Base-by-base conservation (phyloP, 106 monocot species). In the Dactylorhiza incarnata region DNA sequence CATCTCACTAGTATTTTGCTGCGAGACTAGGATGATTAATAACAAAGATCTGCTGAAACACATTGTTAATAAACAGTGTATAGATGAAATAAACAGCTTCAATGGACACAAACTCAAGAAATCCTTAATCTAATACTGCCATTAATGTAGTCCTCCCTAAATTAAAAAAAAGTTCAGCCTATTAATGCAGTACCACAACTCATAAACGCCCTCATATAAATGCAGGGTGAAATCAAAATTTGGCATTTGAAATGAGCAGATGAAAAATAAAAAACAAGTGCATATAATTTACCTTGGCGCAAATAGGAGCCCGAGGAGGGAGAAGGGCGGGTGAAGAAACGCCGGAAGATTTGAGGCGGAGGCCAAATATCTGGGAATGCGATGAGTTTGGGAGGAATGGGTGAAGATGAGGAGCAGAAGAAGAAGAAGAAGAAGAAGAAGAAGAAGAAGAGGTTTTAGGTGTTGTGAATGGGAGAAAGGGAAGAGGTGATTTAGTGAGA, bases 291-390 rank as follows among this genome's bases (percentile, higher is more conserved):
- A 91, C 91, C 91, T 91, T 88, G 9, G 86, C 88, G 74, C 65
- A 82, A 62, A 91, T 84, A 63, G 48, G 43, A 70, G 68, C 29
- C 67, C 75, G 82, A 56, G 45, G 29, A 56, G 48, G 19, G 46
- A 62, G 13, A 6, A 65, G 12, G 53, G 23, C 22, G 45, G 78
- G 71, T 7, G 73, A 73, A 23, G 74, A 11, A 71, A 48, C n/a
- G 65, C 20, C 46, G 45, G 54, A 22, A 83, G 72, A 24, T 78
- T 83, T 65, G 83, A 83, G 53, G 45, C 26, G 79, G 59, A 79
- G 58, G 61, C 83, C 86, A 74, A 80, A 74, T 26, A 86, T 43
- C 48, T 82, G 91, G 51, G 88, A 88, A 52, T 80, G 72, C 55
- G 82, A 78, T 50, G 91, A 82, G 24, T n/a, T 83, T 20, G 78